Percentiles rank a stretch among this genome's conserved stretches.
Evolutionary conservation across 73 alveolate genomes (phyloP).

Genomic region (Urostyla sp.): DNA sequence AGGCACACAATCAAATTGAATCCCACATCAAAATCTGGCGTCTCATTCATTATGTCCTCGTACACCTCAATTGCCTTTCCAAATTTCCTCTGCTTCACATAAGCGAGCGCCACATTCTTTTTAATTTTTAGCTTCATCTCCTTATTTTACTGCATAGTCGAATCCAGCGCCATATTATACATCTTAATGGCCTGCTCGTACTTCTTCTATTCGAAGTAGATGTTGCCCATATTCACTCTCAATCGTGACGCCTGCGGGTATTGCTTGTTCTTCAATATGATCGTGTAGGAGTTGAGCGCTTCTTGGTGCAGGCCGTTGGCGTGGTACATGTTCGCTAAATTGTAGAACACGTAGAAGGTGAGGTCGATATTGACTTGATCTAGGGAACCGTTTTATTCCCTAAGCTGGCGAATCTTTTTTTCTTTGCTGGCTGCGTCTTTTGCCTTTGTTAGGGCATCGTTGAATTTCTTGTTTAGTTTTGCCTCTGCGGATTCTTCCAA

Average conservation of each 20-base stretch:
- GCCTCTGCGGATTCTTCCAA: slow-evolving; percentile 78
- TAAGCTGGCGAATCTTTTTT: slow-evolving; percentile 80
- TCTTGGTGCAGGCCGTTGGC: slow-evolving; percentile 75
- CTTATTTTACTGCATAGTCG: slow-evolving; percentile 93
- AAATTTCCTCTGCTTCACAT: slow-evolving; percentile 94
- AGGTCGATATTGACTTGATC: slow-evolving; percentile 85
- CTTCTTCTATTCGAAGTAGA: slow-evolving; percentile 96
- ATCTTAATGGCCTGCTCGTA: slow-evolving; percentile 97
- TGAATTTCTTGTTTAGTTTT: slow-evolving; percentile 63
- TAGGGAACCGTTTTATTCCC: slow-evolving; percentile 71
- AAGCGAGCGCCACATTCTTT: slow-evolving; percentile 98
- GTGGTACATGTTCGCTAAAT: slow-evolving; percentile 78
- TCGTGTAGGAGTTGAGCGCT: slow-evolving; percentile 87
- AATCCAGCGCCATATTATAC: slow-evolving; percentile 99
- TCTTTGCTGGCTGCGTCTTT: slow-evolving; percentile 86
- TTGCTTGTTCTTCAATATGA: slow-evolving; percentile 89
- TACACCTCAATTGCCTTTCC: slow-evolving; percentile 90
- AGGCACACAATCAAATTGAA: slow-evolving; percentile 92
- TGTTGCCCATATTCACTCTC: slow-evolving; percentile 98
- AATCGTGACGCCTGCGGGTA: slow-evolving; percentile 82
- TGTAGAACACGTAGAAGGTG: slow-evolving; percentile 77
- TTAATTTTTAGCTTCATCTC: slow-evolving; percentile 97
- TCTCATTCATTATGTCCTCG: slow-evolving; percentile 83
- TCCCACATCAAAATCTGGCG: slow-evolving; percentile 86
- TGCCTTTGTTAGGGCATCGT: slow-evolving; percentile 81